These are phyloP conservation scores for Neurospora sp. DNA, from an alignment of 495 filamentous ascomycete genomes.

Conservation along the genomic window DNA sequence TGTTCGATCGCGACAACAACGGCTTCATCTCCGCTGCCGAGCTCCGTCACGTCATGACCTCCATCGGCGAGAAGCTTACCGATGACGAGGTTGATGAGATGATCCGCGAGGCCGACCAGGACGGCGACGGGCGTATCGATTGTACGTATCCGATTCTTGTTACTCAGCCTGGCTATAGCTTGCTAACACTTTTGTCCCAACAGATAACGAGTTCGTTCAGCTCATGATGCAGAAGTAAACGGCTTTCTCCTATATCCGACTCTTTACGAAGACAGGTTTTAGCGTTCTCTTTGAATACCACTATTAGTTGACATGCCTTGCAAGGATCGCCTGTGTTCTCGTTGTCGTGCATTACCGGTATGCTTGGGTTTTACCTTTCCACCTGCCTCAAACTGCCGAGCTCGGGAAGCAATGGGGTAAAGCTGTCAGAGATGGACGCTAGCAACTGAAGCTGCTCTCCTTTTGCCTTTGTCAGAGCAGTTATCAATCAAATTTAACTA, in stretches of 20 bases:
- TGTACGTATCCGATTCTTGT: constrained; percentile 44
- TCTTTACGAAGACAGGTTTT: background rate
- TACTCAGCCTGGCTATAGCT: background rate
- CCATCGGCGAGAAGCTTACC: constrained; percentile 97
- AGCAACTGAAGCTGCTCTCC: background rate
- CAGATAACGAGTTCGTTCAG: constrained; percentile 99
- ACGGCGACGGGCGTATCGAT: constrained; percentile 92
- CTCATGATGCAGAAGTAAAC: constrained; percentile 99
- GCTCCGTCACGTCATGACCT: constrained; percentile 98
- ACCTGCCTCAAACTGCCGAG: background rate
- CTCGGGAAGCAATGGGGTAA: background rate
- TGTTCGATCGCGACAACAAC: constrained; percentile 97
- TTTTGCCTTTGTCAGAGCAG: background rate
- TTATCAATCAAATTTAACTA: background rate
- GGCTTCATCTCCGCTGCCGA: constrained; percentile 98
- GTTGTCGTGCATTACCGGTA: background rate
- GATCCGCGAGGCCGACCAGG: constrained; percentile 98
- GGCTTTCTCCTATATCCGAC: background rate
- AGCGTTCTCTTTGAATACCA: background rate
- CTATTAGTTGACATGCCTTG: background rate
- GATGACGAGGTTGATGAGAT: constrained; percentile 99
- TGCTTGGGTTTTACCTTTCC: background rate
- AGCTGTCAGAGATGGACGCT: background rate
- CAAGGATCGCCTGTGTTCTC: background rate
- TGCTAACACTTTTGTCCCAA: constrained; percentile 23